Percentiles rank a stretch among this genome's conserved stretches.
These are phyloP conservation scores for Penicillium lagena DNA, from an alignment of 495 filamentous ascomycete genomes.

Conservation along the genomic window DNA sequence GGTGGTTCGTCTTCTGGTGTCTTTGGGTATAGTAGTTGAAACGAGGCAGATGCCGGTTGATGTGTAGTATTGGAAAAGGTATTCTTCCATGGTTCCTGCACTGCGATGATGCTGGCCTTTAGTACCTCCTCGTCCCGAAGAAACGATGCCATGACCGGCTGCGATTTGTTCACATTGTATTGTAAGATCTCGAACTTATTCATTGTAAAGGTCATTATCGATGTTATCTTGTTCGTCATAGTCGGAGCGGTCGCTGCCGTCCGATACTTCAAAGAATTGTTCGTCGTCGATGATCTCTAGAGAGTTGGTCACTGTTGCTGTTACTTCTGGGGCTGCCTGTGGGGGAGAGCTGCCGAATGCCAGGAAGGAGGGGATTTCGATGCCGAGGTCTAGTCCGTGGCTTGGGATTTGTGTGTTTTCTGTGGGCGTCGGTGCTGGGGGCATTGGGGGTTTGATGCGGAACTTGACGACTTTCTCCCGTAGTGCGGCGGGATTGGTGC, in stretches of 20 bases:
- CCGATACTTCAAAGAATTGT: too few relatives aligned
- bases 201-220: not conserved
- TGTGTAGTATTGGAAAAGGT: not conserved
- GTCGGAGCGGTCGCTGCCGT: too few relatives aligned
- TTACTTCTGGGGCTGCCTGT: too few relatives aligned
- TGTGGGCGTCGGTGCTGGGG: too few relatives aligned
- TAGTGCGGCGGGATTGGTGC: fast-evolving
- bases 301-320: too few relatives aligned
- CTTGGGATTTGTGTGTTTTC: too few relatives aligned
- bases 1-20: not conserved
- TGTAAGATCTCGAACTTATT: constrained; percentile 1
- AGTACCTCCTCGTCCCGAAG: constrained; percentile 1
- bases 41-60: not conserved
- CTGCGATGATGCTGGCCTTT: not conserved
- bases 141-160: constrained; percentile 3
- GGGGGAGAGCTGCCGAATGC: too few relatives aligned
- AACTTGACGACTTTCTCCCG: too few relatives aligned
- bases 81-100: constrained; percentile 2
- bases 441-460: too few relatives aligned
- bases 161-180: constrained; percentile 5
- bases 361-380: too few relatives aligned
- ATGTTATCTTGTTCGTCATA: not conserved
- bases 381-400: too few relatives aligned
- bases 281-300: too few relatives aligned
- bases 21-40: constrained; percentile 1